Evolutionary conservation across 192 early-diverging fungal genomes (phyloP), one percentile per base, ranked within the genome.

Genomic region (Allomyces macrogynus): DNA sequence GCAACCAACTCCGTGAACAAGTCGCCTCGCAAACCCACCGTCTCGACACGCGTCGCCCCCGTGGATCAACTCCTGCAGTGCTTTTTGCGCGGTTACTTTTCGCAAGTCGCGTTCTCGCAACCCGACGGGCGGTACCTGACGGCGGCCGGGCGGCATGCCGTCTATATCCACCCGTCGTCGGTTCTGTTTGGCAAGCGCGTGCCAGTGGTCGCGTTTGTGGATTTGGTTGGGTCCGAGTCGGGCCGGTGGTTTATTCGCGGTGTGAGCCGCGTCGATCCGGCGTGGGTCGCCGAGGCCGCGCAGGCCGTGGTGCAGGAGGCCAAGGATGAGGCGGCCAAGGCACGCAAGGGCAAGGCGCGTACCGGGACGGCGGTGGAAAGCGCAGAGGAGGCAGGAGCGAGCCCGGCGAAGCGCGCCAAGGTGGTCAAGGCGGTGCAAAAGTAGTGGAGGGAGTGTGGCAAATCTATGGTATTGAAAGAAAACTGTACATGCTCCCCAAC

Each of bases 131-230:
- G 85, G 7, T 99, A 93, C 71, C 63, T 80, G 69, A 75, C 83
- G 68, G 75, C 81, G 66, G 73, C 66, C 22, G 75, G 73, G 7
- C 79, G 77, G 18, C 80, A 92, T 74, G 77, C 69, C 10, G 90
- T 93, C 3, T 80, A 85, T 69, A 80, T 99, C 8, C 95, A 99
- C 71, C 95, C 95, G 20, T 84, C 85, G 0, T 89, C 87, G 43
- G 80, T 87, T 24, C 73, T 96, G 70, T 94, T 93, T 78, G 79
- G 79, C 24, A 87, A 84, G 70, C 88, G 86, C 49, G 71, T 77
- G 0, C 83, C 86, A 43, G 83, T 86, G 5, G 82, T 96, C 44
- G 83, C 95, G 73, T 96, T 89, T 71, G 88, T 87, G 70, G 92
- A 96, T 72, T 73, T 94, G 62, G 93, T 86, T 63, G 69, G 69